Base-by-base conservation (phyloP, 495 filamentous ascomycete species). In the Hypoxylon lenormandii region DNA sequence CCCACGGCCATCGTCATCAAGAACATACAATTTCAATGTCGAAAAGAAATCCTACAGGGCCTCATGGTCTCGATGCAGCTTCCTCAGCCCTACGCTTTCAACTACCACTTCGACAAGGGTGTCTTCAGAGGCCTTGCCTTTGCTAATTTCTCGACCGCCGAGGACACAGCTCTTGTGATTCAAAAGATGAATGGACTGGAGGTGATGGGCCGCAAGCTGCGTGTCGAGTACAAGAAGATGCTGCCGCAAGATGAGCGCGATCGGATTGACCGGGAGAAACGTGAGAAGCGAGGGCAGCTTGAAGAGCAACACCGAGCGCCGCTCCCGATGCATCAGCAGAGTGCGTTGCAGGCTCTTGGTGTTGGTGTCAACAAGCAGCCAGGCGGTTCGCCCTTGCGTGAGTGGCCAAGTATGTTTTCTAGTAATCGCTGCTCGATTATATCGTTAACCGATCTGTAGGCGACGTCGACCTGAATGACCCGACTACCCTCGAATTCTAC, bases 181-280 rank as follows among this genome's bases (percentile, higher is more conserved):
- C 89, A 95, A 19, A 80, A 89, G 47, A 86, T 98, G 78, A 98
- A 98, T 74, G 93, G 96, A 66, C 91, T 97, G 77, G 95, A 98
- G 74, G 86, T 98, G 13, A 92, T 97, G 76, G 95, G 95, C 16
- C 84, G 95, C 43, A 97, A 97, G 78, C 81, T 98, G 72, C 85
- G 95, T 37, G 95, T 98, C 11, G 95, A 98, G 76, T 98, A 98
- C 80, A 98, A 98, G 84, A 98, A 98, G 83, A 98, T 98, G 95
- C 86, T 98, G 18, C 95, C 95, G 10, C 83, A 93, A 48, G 91
- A 93, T 55, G 95, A 98, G 77, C 88, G 95, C 51, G 95, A 98
- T 76, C 88, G 96, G 18, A 98, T 98, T 64, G 95, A 98, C 76
- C 85, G 95, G 23, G 95, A 98, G 80, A 98, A 98, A 87, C 86